Percentiles rank a stretch among this genome's conserved stretches.
These are phyloP conservation scores for Boehmeria nivea DNA, from an alignment of 306 rosid species.

Conservation along the genomic window DNA sequence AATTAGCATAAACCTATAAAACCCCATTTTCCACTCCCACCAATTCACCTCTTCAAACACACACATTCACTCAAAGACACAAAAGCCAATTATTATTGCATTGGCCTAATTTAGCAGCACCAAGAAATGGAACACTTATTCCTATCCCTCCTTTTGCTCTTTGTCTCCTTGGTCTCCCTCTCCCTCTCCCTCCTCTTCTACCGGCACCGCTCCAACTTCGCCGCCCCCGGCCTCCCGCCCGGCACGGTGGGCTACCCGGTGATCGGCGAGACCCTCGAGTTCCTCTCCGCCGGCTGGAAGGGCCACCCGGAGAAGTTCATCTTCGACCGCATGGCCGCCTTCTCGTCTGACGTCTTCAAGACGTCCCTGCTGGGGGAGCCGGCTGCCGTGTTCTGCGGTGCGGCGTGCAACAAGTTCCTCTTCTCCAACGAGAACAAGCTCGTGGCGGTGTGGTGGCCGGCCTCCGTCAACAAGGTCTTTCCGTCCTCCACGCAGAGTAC, in stretches of 20 bases:
- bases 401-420: constrained; percentile 68
- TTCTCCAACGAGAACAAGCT: no score
- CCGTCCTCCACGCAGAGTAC: constrained; percentile 38
- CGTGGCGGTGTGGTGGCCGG: constrained; percentile 77
- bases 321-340: constrained; percentile 61
- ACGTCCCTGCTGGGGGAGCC: constrained; percentile 58
- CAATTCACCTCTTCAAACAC: no score
- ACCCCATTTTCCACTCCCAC: no score
- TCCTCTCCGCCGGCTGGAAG: constrained; percentile 62
- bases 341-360: constrained; percentile 50
- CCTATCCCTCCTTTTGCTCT: no score
- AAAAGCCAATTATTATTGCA: no score
- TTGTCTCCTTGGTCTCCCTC: no score
- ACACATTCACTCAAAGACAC: no score
- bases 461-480: constrained; percentile 57
- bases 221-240: constrained; percentile 49
- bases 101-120: no score
- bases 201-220: constrained; percentile 40
- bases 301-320: constrained; percentile 88
- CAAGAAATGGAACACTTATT: no score
- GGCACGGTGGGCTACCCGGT: constrained; percentile 62
- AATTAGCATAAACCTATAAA: no score
- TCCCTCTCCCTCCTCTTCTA: constrained; percentile 48
- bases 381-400: constrained; percentile 53
- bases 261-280: constrained; percentile 69